Percentiles rank a stretch among this genome's conserved stretches.
These are phyloP conservation scores for Fagus sylvatica DNA, from an alignment of 306 rosid species.

Conservation along the genomic window DNA sequence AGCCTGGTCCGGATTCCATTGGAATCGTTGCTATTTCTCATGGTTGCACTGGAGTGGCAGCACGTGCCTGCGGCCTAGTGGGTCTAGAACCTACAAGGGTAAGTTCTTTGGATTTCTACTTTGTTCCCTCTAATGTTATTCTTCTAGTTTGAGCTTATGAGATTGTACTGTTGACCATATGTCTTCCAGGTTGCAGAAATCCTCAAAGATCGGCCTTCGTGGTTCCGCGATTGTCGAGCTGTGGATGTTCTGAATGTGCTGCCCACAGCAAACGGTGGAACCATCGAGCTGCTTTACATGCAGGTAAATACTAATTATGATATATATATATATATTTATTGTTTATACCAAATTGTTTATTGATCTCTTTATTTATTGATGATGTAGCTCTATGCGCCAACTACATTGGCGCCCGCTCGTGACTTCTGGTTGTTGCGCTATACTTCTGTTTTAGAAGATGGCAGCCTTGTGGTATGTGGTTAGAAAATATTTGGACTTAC, in stretches of 20 bases:
- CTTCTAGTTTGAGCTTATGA: slow-evolving; percentile 14
- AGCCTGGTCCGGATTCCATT: slow-evolving; percentile 99
- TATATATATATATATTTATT: neutral
- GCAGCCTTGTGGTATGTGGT: slow-evolving; percentile 83
- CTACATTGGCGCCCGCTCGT: slow-evolving; percentile 94
- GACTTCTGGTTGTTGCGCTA: slow-evolving; percentile 97
- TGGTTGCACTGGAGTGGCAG: slow-evolving; percentile 99
- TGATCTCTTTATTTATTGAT: slow-evolving; percentile 7
- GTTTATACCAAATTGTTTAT: slow-evolving; percentile 1
- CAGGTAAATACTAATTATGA: slow-evolving; percentile 50
- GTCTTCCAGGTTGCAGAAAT: slow-evolving; percentile 84
- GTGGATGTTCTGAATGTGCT: slow-evolving; percentile 91
- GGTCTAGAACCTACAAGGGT: slow-evolving; percentile 99
- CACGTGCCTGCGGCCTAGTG: slow-evolving; percentile 99
- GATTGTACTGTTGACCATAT: slow-evolving; percentile 22
- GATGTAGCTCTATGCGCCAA: slow-evolving; percentile 82
- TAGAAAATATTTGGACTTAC: slow-evolving; percentile 7
- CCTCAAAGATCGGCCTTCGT: slow-evolving; percentile 94
- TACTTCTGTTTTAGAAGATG: slow-evolving; percentile 93
- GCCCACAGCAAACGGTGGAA: slow-evolving; percentile 97
- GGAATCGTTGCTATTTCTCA: slow-evolving; percentile 99
- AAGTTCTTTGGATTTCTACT: slow-evolving; percentile 25
- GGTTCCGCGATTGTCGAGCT: slow-evolving; percentile 99
- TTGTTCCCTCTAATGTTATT: slow-evolving; percentile 1
- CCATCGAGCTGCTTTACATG: slow-evolving; percentile 98